Base-by-base conservation (phyloP, 768 basidiomycete species). In the Tricholoma saponaceum region DNA sequence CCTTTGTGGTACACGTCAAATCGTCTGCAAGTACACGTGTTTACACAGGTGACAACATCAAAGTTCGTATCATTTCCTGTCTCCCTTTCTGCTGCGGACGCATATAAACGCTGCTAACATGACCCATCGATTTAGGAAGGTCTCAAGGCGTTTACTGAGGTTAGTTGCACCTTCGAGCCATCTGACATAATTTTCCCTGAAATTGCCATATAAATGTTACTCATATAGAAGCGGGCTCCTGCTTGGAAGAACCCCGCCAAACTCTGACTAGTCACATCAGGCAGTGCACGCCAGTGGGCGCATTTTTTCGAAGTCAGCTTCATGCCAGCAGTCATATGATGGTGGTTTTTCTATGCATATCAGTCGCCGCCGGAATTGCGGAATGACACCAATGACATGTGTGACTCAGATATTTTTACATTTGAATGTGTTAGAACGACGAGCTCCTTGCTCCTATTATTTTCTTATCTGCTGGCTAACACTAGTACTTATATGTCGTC, bases 41-140 rank as follows among this genome's bases (percentile, higher is more conserved):
- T 14, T 89, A 83, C 66, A 72, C 70, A 2, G 85, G 89, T 23
- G 71, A 72, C 32, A 92, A 93, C 65, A 85, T 93, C 68, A 85
- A 86, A 77, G 89, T 83, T 56, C 58, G 78, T 52, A 46, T 18
- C 43, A 47, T 58, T 53, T 58, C 56, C 44, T 52, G 23, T 51
- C 51, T 20, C 44, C 32, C 51, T 54, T 60, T 55, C 39, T 37
- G 26, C 28, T n/a, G n/a, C n/a, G n/a, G n/a, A n/a, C n/a, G n/a
- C 16, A n/a, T 26, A 28, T 35, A 20, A 7, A 33, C 7, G 9
- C 13, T 14, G 25, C 47, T 49, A 28, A 49, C 28, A 30, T 14
- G 10, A 13, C 23, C 23, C 28, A 1, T 28, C 9, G 23, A 16
- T 53, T n/a, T 39, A 87, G 86, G 88, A 90, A 74, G 89, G 90